phyloP scores from a whole-genome alignment of 495 filamentous ascomycete genomes.

The Sporormia fimetaria region DNA sequence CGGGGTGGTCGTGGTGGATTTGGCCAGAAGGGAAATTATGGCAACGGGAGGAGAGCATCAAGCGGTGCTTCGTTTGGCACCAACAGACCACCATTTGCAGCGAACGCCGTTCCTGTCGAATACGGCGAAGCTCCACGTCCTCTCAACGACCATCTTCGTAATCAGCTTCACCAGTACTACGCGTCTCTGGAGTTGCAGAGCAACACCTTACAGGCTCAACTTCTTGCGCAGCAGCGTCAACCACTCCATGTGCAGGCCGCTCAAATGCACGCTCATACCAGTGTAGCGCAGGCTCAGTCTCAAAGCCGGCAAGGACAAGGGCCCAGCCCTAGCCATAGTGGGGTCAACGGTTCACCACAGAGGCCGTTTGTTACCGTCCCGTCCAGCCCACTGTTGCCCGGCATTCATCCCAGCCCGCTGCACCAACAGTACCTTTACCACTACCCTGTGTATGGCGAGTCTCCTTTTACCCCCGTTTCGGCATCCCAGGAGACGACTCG shows the following conservation, averaged over 20 bases:
- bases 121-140: slow-evolving; percentile 28
- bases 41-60: slow-evolving; percentile 30
- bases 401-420: slow-evolving; percentile 39
- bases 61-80: slow-evolving; percentile 31
- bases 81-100: slow-evolving; percentile 25
- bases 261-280: slow-evolving; percentile 35
- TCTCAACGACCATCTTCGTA: slow-evolving; percentile 36
- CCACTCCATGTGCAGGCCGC: slow-evolving; percentile 42
- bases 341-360: slow-evolving; percentile 27
- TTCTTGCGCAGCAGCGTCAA: slow-evolving; percentile 32
- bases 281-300: slow-evolving; percentile 42
- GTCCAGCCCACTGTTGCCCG: slow-evolving; percentile 34
- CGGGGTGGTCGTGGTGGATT: slow-evolving; percentile 41
- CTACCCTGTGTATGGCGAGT: slow-evolving; percentile 39
- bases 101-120: slow-evolving; percentile 7
- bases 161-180: slow-evolving; percentile 52
- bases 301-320: slow-evolving; percentile 36
- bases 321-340: slow-evolving; percentile 16
- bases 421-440: slow-evolving; percentile 40
- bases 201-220: slow-evolving; percentile 43
- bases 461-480: slow-evolving; percentile 33
- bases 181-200: slow-evolving; percentile 56
- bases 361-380: slow-evolving; percentile 28
- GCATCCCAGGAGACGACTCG: slow-evolving; percentile 29
- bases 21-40: slow-evolving; percentile 34